Base-by-base conservation (phyloP, 805 yeast genomes). In the Saccharomycopsis fermentans region DNA sequence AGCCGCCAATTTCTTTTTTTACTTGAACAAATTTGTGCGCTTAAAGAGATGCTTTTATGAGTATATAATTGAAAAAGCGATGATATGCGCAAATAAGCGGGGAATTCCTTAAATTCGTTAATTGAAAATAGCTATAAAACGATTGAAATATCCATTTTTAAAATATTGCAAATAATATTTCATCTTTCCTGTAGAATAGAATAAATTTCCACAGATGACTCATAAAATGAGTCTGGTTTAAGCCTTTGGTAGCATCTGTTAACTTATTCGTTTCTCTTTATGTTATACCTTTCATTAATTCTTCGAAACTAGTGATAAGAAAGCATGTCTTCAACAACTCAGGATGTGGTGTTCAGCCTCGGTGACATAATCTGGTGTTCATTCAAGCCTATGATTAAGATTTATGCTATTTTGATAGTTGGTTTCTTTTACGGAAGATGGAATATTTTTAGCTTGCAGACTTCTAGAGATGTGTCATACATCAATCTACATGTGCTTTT, bases 371-470 rank as follows among this genome's bases (percentile, higher is more conserved):
- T 62, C 16, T 62, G 61, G 61, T 52, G 59, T 9, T 54, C 58
- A 0, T 83, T 86, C 59, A 89, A 88, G 73, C 96, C 96, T 19
- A 83, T 90, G 60, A 77, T 88, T 70, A 90, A 90, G 69, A 86
- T 89, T 63, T 86, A 88, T 66, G 71, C 86, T 64, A 82, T 87
- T 66, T 77, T 87, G 2, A 81, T 77, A 2, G 70, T 82, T 16
- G 96, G 96, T 8, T 86, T 75, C 62, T 69, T 74, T 52, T 71
- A 89, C 6, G 88, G 92, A 2, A 80, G 75, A 60, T 76, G 71
- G 63, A 83, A 86, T 64, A 78, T 86, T 29, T 72, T 87, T 1
- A 74, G 85, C 1, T 87, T 86, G 27, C 79, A 85, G 29, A 80
- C 86, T 19, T 78, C 88, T 50, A 74, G 87, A 65, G 87, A 85